These are phyloP conservation scores for Kazachstania viticola DNA, from an alignment of 805 yeast species.

Conservation along the genomic window DNA sequence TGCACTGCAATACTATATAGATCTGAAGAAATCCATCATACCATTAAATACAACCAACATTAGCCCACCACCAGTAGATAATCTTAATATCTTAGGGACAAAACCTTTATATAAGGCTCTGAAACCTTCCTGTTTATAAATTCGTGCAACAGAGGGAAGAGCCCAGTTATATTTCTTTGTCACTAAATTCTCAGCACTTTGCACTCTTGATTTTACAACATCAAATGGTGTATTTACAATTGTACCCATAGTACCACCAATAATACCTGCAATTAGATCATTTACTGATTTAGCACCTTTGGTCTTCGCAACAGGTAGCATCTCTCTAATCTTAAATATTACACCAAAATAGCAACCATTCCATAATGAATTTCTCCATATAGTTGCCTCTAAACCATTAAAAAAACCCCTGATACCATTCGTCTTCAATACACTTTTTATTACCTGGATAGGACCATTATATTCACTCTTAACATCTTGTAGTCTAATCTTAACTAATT, in stretches of 20 bases:
- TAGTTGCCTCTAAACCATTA: conserved; percentile 91
- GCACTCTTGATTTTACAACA: conserved; percentile 94
- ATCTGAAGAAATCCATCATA: conserved; percentile 90
- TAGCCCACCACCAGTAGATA: conserved; percentile 99
- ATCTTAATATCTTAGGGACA: conserved; percentile 90
- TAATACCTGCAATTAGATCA: conserved; percentile 83
- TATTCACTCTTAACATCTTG: conserved; percentile 88
- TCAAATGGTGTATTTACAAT: conserved; percentile 91
- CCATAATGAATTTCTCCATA: conserved; percentile 96
- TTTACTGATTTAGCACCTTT: conserved; percentile 68
- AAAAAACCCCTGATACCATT: conserved; percentile 81
- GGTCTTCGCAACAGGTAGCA: conserved; percentile 68
- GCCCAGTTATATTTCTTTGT: conserved; percentile 87
- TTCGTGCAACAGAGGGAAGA: conserved; percentile 59
- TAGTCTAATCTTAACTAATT: conserved; percentile 84
- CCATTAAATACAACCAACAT: conserved; percentile 91
- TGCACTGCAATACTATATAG: no score
- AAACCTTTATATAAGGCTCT: conserved; percentile 90
- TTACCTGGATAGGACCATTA: conserved; percentile 56
- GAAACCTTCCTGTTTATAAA: conserved; percentile 81
- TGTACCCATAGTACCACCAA: conserved; percentile 98
- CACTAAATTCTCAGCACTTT: conserved; percentile 30
- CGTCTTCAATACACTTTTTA: conserved; percentile 52
- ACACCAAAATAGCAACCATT: conserved; percentile 97
- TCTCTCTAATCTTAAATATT: conserved; percentile 71